These are phyloP conservation scores for Rhizopogon vinicolor DNA, from an alignment of 768 basidiomycete genomes.

Conservation along the genomic window DNA sequence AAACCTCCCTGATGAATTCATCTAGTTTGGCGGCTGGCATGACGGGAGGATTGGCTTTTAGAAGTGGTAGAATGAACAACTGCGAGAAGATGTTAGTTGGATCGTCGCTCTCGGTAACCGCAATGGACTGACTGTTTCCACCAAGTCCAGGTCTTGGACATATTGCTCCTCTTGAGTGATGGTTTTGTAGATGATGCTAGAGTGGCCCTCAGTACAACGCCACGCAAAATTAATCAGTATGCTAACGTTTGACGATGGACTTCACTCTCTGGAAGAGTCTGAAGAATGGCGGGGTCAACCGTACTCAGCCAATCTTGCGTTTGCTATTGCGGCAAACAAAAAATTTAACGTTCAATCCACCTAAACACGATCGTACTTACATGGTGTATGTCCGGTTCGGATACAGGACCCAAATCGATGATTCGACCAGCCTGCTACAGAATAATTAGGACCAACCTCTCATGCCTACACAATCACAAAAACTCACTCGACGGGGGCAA, in stretches of 20 bases:
- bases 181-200: slow-evolving; percentile 76
- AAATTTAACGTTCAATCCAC: slow-evolving; percentile 10
- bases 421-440: slow-evolving; percentile 16
- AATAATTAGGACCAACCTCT: neutral
- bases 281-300: slow-evolving; percentile 45
- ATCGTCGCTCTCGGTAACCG: slow-evolving; percentile 1
- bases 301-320: slow-evolving; percentile 48
- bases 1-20: slow-evolving; percentile 85
- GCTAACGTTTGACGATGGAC: slow-evolving; percentile 72
- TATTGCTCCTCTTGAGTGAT: slow-evolving; percentile 90
- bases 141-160: slow-evolving; percentile 77
- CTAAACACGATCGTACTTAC: slow-evolving; percentile 12
- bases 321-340: slow-evolving; percentile 16
- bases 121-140: slow-evolving; percentile 57
- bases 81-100: slow-evolving; percentile 26
- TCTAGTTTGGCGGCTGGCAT: slow-evolving; percentile 57
- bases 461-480: neutral
- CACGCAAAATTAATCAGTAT: neutral
- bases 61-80: slow-evolving; percentile 54
- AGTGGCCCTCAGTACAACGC: slow-evolving; percentile 1
- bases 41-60: slow-evolving; percentile 49
- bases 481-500: slow-evolving; percentile 67
- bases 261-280: slow-evolving; percentile 68
- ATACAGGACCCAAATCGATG: slow-evolving; percentile 13
- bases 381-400: slow-evolving; percentile 26